Conservation (phyloP, 2,329 filamentous ascomycete species). For the Geosmithia putterillii region DNA sequence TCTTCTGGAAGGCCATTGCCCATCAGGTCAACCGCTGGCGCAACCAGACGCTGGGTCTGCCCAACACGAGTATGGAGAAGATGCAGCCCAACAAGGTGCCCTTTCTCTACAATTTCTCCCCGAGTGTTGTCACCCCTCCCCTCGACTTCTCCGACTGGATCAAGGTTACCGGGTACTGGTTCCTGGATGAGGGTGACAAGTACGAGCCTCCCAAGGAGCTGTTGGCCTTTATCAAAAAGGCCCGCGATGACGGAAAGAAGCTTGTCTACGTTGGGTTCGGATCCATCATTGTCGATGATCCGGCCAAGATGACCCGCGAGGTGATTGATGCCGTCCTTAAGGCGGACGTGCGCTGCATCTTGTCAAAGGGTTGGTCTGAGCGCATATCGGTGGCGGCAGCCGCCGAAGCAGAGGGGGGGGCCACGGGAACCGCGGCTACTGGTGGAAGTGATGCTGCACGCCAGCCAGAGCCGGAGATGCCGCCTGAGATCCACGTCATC, state of each 20-base stretch:
- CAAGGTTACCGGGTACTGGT: constrained; percentile 95
- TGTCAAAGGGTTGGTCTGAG: constrained; percentile 97
- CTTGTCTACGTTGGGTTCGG: constrained; percentile 96
- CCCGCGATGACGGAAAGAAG: constrained; percentile 73
- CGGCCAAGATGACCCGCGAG: constrained; percentile 78
- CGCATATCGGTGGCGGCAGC: constrained; percentile 33
- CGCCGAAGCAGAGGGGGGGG: background rate
- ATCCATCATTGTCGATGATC: constrained; percentile 87
- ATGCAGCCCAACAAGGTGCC: constrained; percentile 97
- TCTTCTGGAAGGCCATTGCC: constrained; percentile 92
- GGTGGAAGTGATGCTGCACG: constrained; percentile 20
- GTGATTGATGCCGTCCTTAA: constrained; percentile 84
- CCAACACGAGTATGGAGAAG: constrained; percentile 73
- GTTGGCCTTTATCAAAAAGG: constrained; percentile 69
- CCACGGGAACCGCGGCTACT: constrained; percentile 15
- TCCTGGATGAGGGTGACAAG: constrained; percentile 61
- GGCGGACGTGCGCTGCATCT: constrained; percentile 84
- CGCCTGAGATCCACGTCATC: constrained; percentile 76
- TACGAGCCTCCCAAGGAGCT: constrained; percentile 71
- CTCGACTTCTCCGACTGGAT: constrained; percentile 98
- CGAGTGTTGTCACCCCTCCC: constrained; percentile 84
- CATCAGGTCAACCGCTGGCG: constrained; percentile 90
- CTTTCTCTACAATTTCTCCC: constrained; percentile 95
- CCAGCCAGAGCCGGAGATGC: constrained; percentile 54
- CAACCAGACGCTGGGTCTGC: constrained; percentile 64